A percentile compares a stretch with the other conserved stretches of the same genome.
Conservation (phyloP, 1,284 basidiomycete genomes). For the Moesziomyces globuligerus region DNA sequence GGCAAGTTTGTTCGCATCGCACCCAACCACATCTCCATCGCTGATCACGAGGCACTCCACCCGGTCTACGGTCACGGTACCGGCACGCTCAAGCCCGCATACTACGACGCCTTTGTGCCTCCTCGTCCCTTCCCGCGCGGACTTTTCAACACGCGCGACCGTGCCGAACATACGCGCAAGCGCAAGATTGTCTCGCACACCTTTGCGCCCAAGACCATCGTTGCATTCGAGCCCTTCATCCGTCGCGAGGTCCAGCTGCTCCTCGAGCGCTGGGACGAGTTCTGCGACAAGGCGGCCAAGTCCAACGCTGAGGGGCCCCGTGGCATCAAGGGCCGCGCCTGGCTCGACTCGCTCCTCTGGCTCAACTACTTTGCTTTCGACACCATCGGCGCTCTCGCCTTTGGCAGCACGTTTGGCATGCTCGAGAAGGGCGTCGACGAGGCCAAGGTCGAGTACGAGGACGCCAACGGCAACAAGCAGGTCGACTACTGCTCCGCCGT, state of each 20-base stretch:
- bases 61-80: constrained; percentile 53
- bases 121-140: constrained; percentile 68
- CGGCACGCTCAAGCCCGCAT: constrained; percentile 55
- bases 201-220: constrained; percentile 72
- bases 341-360: constrained; percentile 71
- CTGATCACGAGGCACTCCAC: constrained; percentile 71
- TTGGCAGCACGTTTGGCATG: constrained; percentile 80
- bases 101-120: constrained; percentile 79
- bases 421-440: constrained; percentile 78
- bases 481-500: constrained; percentile 78
- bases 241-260: constrained; percentile 57
- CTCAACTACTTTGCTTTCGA: constrained; percentile 82
- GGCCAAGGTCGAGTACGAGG: constrained; percentile 72
- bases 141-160: constrained; percentile 85
- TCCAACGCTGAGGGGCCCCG: constrained; percentile 45
- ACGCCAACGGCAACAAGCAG: constrained; percentile 69
- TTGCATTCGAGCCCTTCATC: constrained; percentile 61
- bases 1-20: constrained; percentile 80
- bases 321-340: constrained; percentile 56
- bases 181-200: constrained; percentile 88
- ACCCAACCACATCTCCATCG: constrained; percentile 85
- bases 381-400: constrained; percentile 66
- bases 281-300: constrained; percentile 49
- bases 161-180: constrained; percentile 84
- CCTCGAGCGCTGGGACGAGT: constrained; percentile 60